Conservation (phyloP, 106 monocot species). For the Iris macrosiphon region DNA sequence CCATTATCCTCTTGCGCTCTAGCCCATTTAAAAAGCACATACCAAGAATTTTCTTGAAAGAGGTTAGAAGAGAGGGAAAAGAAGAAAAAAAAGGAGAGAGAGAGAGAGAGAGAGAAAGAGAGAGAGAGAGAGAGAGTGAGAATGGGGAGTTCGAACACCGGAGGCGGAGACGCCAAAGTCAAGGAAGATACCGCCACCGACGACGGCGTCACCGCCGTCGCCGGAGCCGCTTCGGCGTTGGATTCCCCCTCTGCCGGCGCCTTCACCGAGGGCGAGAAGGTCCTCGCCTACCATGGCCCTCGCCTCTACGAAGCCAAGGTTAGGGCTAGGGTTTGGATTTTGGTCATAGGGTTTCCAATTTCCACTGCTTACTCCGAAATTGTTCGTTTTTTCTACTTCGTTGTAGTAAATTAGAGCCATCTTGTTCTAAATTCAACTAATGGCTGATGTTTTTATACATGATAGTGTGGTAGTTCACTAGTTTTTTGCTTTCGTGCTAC, state of each 20-base stretch:
- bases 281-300: constrained; percentile 93
- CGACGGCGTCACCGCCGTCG: constrained; percentile 10
- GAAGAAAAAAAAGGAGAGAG: too few relatives aligned
- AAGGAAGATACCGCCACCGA: constrained; percentile 32
- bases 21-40: too few relatives aligned
- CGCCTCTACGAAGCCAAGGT: constrained; percentile 95
- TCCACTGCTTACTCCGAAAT: neutral
- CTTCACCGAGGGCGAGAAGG: constrained; percentile 87
- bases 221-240: constrained; percentile 11
- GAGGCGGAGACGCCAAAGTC: neutral
- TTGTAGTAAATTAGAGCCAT: too few relatives aligned
- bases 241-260: constrained; percentile 12
- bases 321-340: constrained; percentile 33
- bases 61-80: too few relatives aligned
- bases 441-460: too few relatives aligned
- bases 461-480: too few relatives aligned
- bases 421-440: too few relatives aligned
- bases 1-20: too few relatives aligned
- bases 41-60: too few relatives aligned
- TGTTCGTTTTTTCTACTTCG: neutral
- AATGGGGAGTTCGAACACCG: constrained; percentile 55
- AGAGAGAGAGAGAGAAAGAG: too few relatives aligned
- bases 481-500: too few relatives aligned
- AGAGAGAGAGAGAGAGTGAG: too few relatives aligned
- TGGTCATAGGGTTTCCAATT: neutral